Evolutionary conservation across 768 basidiomycete genomes (phyloP), one percentile per base, ranked within the genome.

Genomic region (Goffeauzyma gilvescens): DNA sequence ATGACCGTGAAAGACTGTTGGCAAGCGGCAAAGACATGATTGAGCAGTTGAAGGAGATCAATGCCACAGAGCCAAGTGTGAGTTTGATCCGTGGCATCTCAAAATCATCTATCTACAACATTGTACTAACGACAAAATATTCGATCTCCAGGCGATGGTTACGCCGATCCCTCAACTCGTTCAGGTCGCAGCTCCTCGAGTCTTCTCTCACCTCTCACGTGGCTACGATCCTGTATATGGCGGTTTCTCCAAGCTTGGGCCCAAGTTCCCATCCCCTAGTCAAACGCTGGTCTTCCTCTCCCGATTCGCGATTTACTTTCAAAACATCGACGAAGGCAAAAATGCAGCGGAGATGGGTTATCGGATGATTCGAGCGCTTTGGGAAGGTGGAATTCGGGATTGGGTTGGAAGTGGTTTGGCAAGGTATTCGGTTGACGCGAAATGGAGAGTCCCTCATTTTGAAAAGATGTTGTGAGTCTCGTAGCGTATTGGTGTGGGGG

Each of bases 361-460:
- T 22, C 48, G 45, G 43, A 55, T 54, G 38, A 35, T 63, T 10
- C 43, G 55, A 38, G 58, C 50, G 1, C 55, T 63, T 6, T 56
- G 52, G 55, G 61, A 63, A 21, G 67, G 67, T 20, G 67, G 58
- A 7, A 50, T 69, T n/a, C 55, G 59, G 10, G 68, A 69, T 42
- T 64, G 65, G 44, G 62, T 68, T 1, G 68, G 67, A 1, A 59
- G 59, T 9, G 68, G 68, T 4, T 62, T 69, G 27, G 61, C 65
- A 12, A 34, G 68, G 38, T 69, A 69, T 43, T 63, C 60, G 12
- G 67, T 69, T 3, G 68, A 69, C 47, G 62, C 62, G 34, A 53
- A 55, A 12, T 69, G 67, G 66, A 60, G 64, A 24, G 62, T 69
- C 1, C 68, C 68, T 5, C 68, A 69, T 50, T 68, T 68, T 44